Evolutionary conservation across 192 early-diverging fungal genomes (phyloP).

Genomic region (Chytriomyces sp.): DNA sequence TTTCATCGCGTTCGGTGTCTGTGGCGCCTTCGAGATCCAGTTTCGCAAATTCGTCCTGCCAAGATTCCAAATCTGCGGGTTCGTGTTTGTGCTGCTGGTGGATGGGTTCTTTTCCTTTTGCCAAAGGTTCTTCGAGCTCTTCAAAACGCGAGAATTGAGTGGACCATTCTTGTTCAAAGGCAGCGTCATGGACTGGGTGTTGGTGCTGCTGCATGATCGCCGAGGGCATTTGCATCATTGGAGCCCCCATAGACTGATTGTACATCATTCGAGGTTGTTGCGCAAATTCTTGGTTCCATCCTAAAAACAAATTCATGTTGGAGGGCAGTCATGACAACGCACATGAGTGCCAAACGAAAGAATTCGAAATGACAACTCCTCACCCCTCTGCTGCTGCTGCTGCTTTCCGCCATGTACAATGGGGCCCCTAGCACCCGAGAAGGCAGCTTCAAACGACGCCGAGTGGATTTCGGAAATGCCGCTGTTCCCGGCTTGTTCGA

Average conservation of each 20-base stretch:
- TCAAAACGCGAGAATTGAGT: conserved; percentile 13
- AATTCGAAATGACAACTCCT: background rate
- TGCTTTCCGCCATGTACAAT: background rate
- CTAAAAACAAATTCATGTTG: background rate
- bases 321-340: background rate
- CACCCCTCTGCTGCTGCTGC: background rate
- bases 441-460: conserved; percentile 9
- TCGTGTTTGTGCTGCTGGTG: background rate
- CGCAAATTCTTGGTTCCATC: background rate
- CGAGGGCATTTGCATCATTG: background rate
- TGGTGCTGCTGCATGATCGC: background rate
- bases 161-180: conserved; percentile 26
- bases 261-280: no score
- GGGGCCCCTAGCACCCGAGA: background rate
- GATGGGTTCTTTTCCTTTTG: background rate
- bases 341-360: background rate
- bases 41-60: conserved; percentile 34
- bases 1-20: conserved; percentile 35
- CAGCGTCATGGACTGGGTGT: background rate
- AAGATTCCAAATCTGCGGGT: conserved; percentile 19
- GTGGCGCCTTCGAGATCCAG: conserved; percentile 2
- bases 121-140: background rate
- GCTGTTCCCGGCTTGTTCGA: background rate
- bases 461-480: no score
- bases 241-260: background rate